Conservation (phyloP, 2,329 filamentous ascomycete genomes). For the Pseudocercospora vitis region DNA sequence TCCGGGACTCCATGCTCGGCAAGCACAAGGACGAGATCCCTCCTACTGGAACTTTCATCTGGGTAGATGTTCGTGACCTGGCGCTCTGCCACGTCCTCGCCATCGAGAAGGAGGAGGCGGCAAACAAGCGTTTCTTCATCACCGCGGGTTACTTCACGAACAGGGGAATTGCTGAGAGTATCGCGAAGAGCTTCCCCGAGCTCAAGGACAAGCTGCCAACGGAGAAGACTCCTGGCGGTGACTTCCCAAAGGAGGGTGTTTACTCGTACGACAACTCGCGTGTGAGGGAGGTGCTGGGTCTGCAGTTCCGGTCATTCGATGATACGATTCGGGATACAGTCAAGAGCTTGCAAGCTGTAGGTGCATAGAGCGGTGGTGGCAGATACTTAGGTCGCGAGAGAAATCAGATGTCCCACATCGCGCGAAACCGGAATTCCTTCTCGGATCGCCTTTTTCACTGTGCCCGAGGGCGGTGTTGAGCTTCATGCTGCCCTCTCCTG, state of each 20-base stretch:
- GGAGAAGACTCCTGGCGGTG: constrained; percentile 43
- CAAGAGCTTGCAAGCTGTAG: constrained; percentile 60
- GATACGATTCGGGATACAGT: constrained; percentile 63
- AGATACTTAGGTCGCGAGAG: too few species aligned
- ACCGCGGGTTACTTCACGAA: constrained; percentile 63
- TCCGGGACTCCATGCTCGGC: constrained; percentile 61
- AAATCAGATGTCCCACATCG: too few species aligned
- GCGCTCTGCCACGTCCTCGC: constrained; percentile 27
- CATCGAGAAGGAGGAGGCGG: constrained; percentile 55
- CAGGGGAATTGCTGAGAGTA: constrained; percentile 57
- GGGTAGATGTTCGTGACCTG: constrained; percentile 32
- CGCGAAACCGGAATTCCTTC: too few species aligned
- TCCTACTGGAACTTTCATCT: constrained; percentile 45
- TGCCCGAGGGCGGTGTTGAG: neutral
- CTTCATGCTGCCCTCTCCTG: neutral
- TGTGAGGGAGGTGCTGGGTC: constrained; percentile 54
- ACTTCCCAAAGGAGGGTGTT: constrained; percentile 50
- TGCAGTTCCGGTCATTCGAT: constrained; percentile 61
- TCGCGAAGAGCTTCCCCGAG: constrained; percentile 57
- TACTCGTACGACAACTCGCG: constrained; percentile 59
- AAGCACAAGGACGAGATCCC: constrained; percentile 59
- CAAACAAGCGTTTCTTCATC: constrained; percentile 65
- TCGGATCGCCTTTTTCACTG: too few species aligned
- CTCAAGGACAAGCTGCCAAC: constrained; percentile 52
- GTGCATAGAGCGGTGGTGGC: constrained; percentile 38